Evolutionary conservation across 2,329 filamentous ascomycete genomes (phyloP), one percentile per base, ranked within the genome.

Genomic region (Endoconidiophora polonica): DNA sequence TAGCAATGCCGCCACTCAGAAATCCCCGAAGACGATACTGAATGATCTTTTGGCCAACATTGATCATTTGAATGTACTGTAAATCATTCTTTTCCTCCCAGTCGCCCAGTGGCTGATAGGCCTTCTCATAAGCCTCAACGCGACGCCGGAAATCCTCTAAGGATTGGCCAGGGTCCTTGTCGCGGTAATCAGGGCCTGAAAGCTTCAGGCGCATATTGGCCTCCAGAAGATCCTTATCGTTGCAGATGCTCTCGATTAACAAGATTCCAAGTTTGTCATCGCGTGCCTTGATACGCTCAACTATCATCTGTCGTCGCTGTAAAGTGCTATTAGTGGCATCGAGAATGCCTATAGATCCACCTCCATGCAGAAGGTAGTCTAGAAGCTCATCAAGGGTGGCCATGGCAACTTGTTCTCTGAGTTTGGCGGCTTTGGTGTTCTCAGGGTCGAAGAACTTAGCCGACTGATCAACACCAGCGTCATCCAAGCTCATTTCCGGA

Each of bases 281-380:
- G 48, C 85, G 77, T 48, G 79, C 69, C 58, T 85, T 83, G 59
- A 96, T 86, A 57, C 79, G 83, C 54, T 90, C 76, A 59, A 94
- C 86, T 50, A 98, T 76, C 23, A 83, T 74, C 64, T 90, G 81
- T 46, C 91, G 78, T 37, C 91, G 81, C 55, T 86, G 76, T 46
- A 94, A 73, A 0, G 91, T 98, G 67, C 88, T 95, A 68, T 98
- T 98, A 5, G 91, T 98, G 5, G 91, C 91, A 65, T 98, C 91
- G 10, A 98, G 76, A 55, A 98, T 96, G 37, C 91, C 91, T 7
- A 96, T 86, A 26, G 87, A 85, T 44, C 91, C 91, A 24, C 83
- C 86, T 49, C 80, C 73, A 22, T 80, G 71, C 33, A 96, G 70
- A 9, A 98, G 79, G 62, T 94, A 98, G 58, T 94, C 83, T 44